Evolutionary conservation across 2,329 filamentous ascomycete genomes (phyloP).

Genomic region (Colletotrichum euphorbiae): DNA sequence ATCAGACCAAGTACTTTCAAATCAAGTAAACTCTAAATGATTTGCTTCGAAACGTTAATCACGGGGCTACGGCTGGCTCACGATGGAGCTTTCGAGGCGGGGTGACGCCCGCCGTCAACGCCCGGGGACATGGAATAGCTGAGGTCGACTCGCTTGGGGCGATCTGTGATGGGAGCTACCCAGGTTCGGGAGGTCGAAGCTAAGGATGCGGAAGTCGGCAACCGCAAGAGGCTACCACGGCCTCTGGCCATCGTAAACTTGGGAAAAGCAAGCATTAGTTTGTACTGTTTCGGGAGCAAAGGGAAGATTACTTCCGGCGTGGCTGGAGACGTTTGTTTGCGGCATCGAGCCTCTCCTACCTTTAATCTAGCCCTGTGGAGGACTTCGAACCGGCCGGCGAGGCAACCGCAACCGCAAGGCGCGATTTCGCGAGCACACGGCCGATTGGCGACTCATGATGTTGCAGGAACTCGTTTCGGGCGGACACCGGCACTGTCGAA

Average conservation of each 20-base stretch:
- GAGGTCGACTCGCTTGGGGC: neutral
- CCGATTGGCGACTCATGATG: neutral
- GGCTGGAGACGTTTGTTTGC: neutral
- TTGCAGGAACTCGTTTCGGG: neutral
- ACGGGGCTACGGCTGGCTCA: neutral
- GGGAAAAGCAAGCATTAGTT: neutral
- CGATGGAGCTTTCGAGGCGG: neutral
- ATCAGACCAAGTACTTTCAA: no score
- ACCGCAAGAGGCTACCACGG: neutral
- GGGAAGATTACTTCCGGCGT: conserved; percentile 1
- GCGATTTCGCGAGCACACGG: neutral
- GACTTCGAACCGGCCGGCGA: neutral
- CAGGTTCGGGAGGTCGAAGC: neutral
- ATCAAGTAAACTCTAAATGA: neutral
- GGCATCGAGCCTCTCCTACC: neutral
- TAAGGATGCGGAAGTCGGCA: neutral
- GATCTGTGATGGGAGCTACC: neutral
- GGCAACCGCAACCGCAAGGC: no score
- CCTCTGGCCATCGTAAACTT: neutral
- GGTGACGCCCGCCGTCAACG: neutral
- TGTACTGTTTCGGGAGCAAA: neutral
- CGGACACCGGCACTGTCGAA: no score
- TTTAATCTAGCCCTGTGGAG: no score
- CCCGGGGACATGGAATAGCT: neutral
- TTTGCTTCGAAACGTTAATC: conserved; percentile 5